Evolutionary conservation across 1,139 yeast species (phyloP), one percentile per base, ranked within the genome.

Genomic region (Entelexis paramagnoliae): DNA sequence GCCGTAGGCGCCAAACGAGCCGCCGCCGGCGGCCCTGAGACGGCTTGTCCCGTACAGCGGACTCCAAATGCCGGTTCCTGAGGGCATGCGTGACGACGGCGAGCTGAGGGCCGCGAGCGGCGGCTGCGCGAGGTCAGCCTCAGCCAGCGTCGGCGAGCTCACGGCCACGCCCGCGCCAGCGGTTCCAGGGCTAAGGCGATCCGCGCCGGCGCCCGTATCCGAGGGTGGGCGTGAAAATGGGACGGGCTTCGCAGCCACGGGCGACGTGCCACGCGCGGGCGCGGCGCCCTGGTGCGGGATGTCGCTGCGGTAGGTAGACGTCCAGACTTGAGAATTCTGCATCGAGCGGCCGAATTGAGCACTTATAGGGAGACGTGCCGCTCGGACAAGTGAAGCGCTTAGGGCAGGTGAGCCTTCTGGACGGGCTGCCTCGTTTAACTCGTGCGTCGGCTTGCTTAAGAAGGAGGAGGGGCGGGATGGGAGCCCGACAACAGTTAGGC

Each of bases 1-100:
- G 35, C 52, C 56, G 22, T 40, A 51, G 2, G 56, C 51, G 22
- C 54, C 53, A 14, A 48, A 51, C 17, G 52, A 51, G 16, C 48
- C 50, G 16, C 46, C 50, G 26, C 46, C 46, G 2, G 34, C 45
- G 16, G 34, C 42, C n/a, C 33, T 28, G 10, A 32, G 17, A 3
- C 50, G 20, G 20, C 16, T 11, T 1, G 40, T 24, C 30, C 29
- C 33, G 39, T 30, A 38, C 5, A 46, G 38, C 7, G 52, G 50
- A 16, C 48, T 40, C 51, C 53, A 47, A 7, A 48, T 35, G 19
- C 36, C 46, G 17, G 28, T n/a, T 6, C 29, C 32, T 8, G 36
- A 32, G 1, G 46, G 6, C 9, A 30, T 38, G 4, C 33, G 36
- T 1, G 41, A 45, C 16, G 42, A 26, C 11, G 34, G 48, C 24